Evolutionary conservation across 495 filamentous ascomycete genomes (phyloP).

Genomic region (Wilcoxina mikolae): DNA sequence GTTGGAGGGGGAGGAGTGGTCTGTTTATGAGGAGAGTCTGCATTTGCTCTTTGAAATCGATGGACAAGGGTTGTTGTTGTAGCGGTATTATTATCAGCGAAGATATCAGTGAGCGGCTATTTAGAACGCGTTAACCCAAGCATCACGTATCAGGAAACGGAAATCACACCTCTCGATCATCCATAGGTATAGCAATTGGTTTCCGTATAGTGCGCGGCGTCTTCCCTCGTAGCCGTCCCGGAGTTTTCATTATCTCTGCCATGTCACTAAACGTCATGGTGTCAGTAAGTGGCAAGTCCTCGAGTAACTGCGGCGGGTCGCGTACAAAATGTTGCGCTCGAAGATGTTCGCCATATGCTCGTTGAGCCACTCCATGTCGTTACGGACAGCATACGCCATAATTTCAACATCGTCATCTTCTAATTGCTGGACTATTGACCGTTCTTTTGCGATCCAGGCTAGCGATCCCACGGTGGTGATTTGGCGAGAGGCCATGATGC

Average conservation of each 20-base stretch:
- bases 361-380: conserved; percentile 91
- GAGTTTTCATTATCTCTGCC: conserved; percentile 88
- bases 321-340: conserved; percentile 49
- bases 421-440: conserved; percentile 46
- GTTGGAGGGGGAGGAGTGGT: conserved; percentile 1
- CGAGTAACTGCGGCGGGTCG: neutral
- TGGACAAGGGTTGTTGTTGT: conserved; percentile 35
- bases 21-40: conserved; percentile 14
- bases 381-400: conserved; percentile 71
- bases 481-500: conserved; percentile 16
- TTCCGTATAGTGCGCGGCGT: conserved; percentile 34
- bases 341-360: conserved; percentile 96
- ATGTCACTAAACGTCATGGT: conserved; percentile 47
- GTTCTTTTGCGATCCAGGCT: conserved; percentile 53
- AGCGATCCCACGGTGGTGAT: conserved; percentile 48
- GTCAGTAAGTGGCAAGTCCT: neutral
- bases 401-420: conserved; percentile 67
- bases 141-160: neutral
- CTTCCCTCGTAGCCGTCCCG: conserved; percentile 83
- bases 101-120: conserved; percentile 73
- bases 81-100: conserved; percentile 42
- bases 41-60: conserved; percentile 31
- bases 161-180: too few relatives aligned
- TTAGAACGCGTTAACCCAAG: conserved; percentile 13
- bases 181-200: neutral